phyloP scores from a whole-genome alignment of 1,284 basidiomycete genomes.

The Athelia sp. region DNA sequence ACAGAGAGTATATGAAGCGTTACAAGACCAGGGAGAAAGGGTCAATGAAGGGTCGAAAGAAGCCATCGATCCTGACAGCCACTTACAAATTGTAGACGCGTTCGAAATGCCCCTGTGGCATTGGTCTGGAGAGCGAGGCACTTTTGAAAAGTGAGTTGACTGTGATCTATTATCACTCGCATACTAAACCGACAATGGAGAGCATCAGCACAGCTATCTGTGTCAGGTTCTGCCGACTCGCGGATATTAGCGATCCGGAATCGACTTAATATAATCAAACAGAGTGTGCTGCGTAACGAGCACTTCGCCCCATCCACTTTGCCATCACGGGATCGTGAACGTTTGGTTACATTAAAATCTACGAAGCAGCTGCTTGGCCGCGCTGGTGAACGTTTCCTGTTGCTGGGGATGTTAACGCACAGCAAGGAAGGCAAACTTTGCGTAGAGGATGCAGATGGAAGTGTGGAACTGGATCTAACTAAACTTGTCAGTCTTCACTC shows the following conservation, averaged over 20 bases:
- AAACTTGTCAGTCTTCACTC: slow-evolving; percentile 59
- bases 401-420: slow-evolving; percentile 91
- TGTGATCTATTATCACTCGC: background rate
- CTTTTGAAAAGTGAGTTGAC: slow-evolving; percentile 71
- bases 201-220: slow-evolving; percentile 45
- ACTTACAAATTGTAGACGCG: slow-evolving; percentile 83
- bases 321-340: slow-evolving; percentile 64
- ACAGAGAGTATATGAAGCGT: slow-evolving; percentile 74
- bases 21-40: slow-evolving; percentile 69
- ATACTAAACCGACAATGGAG: slow-evolving; percentile 27
- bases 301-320: slow-evolving; percentile 94
- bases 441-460: slow-evolving; percentile 92
- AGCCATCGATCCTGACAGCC: slow-evolving; percentile 77
- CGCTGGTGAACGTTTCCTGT: slow-evolving; percentile 84
- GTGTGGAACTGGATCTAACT: slow-evolving; percentile 85
- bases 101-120: slow-evolving; percentile 93
- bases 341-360: slow-evolving; percentile 70
- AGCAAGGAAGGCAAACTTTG: slow-evolving; percentile 88
- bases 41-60: slow-evolving; percentile 52
- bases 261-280: slow-evolving; percentile 82
- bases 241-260: slow-evolving; percentile 76
- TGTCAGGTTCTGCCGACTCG: slow-evolving; percentile 78
- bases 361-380: slow-evolving; percentile 95
- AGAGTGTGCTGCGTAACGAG: slow-evolving; percentile 88
- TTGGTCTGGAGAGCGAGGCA: slow-evolving; percentile 81